Percentiles rank a stretch among this genome's conserved stretches.
Evolutionary conservation across 148 eudicot species (phyloP).

Genomic region (Euryodendron excelsum): DNA sequence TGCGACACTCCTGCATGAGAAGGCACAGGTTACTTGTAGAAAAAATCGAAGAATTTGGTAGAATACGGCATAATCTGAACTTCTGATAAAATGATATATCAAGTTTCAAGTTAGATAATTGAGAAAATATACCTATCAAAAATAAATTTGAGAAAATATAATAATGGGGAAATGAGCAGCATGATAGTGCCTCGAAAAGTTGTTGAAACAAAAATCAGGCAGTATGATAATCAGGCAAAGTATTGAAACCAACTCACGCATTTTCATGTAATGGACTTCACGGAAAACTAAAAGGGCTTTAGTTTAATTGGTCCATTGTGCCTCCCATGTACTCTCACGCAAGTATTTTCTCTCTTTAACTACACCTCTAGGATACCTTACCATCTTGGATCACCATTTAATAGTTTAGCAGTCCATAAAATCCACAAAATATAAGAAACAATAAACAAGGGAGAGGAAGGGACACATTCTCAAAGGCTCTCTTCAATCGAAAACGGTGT

Average conservation of each 20-base stretch:
- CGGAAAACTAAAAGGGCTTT: not conserved
- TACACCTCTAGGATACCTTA: not conserved
- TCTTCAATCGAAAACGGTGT: constrained; percentile 1
- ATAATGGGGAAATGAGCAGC: not conserved
- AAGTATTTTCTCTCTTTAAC: not conserved
- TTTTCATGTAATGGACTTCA: not conserved
- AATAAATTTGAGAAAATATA: not conserved
- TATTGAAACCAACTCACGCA: not conserved
- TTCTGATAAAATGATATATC: not conserved
- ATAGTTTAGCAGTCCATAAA: not conserved
- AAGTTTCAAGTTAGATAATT: not conserved
- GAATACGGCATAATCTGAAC: not conserved
- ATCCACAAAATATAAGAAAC: not conserved
- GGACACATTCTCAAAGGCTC: not conserved
- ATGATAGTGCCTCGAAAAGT: not conserved
- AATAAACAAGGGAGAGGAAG: too few species aligned
- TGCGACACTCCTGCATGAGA: constrained; percentile 46
- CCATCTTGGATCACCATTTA: constrained; percentile 3
- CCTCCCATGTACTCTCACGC: not conserved
- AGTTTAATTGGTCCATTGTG: not conserved
- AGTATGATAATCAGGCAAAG: not conserved
- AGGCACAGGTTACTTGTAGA: not conserved
- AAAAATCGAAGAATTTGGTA: not conserved
- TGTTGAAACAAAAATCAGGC: not conserved
- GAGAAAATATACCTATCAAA: not conserved